Conservation (phyloP, 129 eudicot genomes). For the Lactuca saligna region DNA sequence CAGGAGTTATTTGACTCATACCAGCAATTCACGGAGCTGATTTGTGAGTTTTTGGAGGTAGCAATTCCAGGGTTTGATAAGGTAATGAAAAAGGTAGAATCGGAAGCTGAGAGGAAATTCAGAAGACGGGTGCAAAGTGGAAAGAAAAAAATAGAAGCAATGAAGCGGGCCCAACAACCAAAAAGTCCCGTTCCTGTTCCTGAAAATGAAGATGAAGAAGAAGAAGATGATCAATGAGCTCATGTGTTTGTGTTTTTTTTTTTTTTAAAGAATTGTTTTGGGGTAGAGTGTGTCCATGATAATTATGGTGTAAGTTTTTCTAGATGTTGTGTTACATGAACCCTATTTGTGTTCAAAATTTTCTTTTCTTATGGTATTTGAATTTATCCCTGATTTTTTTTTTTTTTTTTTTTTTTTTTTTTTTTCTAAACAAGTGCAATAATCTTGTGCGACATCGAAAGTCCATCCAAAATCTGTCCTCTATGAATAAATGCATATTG, state of each 20-base stretch:
- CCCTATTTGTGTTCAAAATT: slow-evolving; percentile 3
- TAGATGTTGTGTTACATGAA: not conserved
- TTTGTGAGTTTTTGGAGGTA: slow-evolving; percentile 26
- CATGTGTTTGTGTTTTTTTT: not conserved
- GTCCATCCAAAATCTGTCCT: too few species aligned
- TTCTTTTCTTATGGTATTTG: slow-evolving; percentile 8
- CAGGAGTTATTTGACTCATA: slow-evolving; percentile 35
- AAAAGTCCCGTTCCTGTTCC: slow-evolving; percentile 29
- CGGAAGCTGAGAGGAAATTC: slow-evolving; percentile 31
- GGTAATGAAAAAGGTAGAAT: slow-evolving; percentile 27
- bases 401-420: too few species aligned
- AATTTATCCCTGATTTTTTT: too few species aligned
- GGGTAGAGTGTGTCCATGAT: slow-evolving; percentile 1
- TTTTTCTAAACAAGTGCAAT: too few species aligned
- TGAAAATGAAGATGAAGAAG: slow-evolving; percentile 3
- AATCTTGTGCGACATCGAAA: too few species aligned
- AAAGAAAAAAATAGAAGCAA: slow-evolving; percentile 30
- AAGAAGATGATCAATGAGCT: slow-evolving; percentile 16
- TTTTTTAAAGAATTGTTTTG: not conserved
- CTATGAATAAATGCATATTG: too few species aligned
- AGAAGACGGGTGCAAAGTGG: slow-evolving; percentile 30
- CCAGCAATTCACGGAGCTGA: slow-evolving; percentile 29
- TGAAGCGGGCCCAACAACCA: slow-evolving; percentile 25
- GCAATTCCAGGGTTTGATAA: slow-evolving; percentile 35
- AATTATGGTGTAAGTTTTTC: not conserved